phyloP scores from a whole-genome alignment of 148 eudicot genomes.

The Rhododendron molle region DNA sequence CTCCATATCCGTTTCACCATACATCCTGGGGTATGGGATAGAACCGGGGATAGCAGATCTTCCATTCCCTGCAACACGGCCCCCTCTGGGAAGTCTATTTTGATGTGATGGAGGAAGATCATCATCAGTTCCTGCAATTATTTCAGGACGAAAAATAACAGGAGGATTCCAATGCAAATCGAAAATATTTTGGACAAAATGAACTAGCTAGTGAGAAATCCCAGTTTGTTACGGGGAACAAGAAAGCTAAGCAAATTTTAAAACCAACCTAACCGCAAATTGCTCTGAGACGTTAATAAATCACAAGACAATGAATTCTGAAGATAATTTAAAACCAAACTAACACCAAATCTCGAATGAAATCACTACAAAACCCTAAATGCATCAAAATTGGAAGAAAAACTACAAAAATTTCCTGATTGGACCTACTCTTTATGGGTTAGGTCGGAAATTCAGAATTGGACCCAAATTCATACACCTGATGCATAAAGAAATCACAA shows the following conservation, averaged over 20 bases:
- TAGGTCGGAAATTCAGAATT: too few species aligned
- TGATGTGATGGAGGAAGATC: conserved; percentile 61
- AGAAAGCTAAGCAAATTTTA: not conserved
- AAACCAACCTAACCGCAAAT: not conserved
- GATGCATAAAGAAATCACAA: too few species aligned
- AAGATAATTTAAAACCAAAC: too few species aligned
- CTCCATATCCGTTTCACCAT: conserved; percentile 55
- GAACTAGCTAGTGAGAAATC: not conserved
- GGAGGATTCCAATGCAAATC: not conserved
- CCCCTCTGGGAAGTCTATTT: conserved; percentile 46
- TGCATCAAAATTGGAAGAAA: not conserved
- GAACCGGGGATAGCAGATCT: conserved; percentile 44
- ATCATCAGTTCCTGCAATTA: conserved; percentile 59
- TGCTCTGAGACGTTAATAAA: not conserved
- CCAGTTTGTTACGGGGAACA: not conserved
- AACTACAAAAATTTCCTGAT: not conserved
- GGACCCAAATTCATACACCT: too few species aligned
- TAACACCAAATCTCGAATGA: not conserved
- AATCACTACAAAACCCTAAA: conserved; percentile 7
- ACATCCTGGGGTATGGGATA: conserved; percentile 36
- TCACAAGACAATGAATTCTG: not conserved
- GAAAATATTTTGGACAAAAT: not conserved
- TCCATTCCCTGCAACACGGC: conserved; percentile 47
- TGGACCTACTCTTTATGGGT: too few species aligned
- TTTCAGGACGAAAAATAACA: conserved; percentile 8